These are phyloP conservation scores for Albatrellus ellisii DNA, from an alignment of 768 basidiomycete species.

Conservation along the genomic window DNA sequence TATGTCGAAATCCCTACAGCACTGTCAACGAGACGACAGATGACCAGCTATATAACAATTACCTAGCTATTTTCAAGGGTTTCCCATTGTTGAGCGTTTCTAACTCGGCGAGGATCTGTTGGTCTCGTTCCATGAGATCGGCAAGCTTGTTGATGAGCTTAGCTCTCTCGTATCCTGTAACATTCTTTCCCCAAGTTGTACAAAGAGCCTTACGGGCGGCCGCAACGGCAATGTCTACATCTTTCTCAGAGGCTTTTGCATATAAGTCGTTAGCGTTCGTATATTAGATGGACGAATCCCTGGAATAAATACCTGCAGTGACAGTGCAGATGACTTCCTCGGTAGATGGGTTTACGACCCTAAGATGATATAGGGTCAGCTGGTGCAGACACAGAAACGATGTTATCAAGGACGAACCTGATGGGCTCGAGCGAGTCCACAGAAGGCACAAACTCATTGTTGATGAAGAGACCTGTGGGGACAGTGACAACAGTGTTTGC, in stretches of 20 bases:
- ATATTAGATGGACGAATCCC: background rate
- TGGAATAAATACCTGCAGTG: conserved; percentile 27
- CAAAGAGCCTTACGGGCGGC: conserved; percentile 77
- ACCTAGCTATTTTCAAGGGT: conserved; percentile 53
- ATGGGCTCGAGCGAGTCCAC: conserved; percentile 53
- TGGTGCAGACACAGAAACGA: background rate
- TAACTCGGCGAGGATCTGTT: conserved; percentile 69
- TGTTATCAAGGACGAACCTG: conserved; percentile 29
- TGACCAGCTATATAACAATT: conserved; percentile 16
- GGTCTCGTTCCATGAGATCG: conserved; percentile 79
- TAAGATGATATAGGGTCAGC: background rate
- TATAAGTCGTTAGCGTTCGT: background rate
- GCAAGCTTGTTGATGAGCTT: conserved; percentile 76
- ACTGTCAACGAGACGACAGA: conserved; percentile 6
- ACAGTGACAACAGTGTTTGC: conserved; percentile 33
- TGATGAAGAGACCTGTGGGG: conserved; percentile 82
- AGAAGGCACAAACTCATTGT: conserved; percentile 79
- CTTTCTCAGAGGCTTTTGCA: conserved; percentile 45
- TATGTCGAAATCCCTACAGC: conserved; percentile 62
- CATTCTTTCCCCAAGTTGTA: conserved; percentile 82
- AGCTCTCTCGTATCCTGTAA: conserved; percentile 72
- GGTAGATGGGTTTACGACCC: conserved; percentile 54
- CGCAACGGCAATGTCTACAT: conserved; percentile 74
- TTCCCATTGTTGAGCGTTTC: conserved; percentile 89
- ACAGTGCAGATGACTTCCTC: conserved; percentile 63